phyloP scores from a whole-genome alignment of 2,329 filamentous ascomycete genomes.

The Xylariaceae sp. region DNA sequence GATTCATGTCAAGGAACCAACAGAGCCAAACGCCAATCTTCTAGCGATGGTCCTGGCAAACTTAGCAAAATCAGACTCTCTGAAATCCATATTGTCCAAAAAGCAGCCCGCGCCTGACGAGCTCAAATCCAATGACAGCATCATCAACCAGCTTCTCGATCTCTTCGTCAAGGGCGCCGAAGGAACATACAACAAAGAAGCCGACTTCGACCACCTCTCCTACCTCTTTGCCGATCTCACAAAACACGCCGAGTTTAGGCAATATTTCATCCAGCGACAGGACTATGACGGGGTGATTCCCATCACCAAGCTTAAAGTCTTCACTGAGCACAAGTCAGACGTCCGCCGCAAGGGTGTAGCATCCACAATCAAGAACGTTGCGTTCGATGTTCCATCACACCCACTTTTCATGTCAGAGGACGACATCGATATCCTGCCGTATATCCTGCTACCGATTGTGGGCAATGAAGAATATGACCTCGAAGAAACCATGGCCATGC shows the following conservation, averaged over 20 bases:
- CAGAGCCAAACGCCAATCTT: conserved; percentile 80
- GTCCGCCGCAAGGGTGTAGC: conserved; percentile 92
- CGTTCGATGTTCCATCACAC: conserved; percentile 78
- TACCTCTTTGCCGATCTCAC: conserved; percentile 93
- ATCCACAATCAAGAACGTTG: conserved; percentile 88
- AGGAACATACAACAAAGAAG: conserved; percentile 77
- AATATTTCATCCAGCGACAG: conserved; percentile 72
- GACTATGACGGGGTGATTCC: conserved; percentile 82
- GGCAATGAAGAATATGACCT: conserved; percentile 85
- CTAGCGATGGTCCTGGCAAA: conserved; percentile 93
- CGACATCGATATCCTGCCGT: conserved; percentile 79
- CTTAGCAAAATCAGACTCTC: conserved; percentile 72
- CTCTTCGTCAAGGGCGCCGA: conserved; percentile 92
- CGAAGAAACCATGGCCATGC: conserved; percentile 82
- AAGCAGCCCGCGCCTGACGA: conserved; percentile 66
- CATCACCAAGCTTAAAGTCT: conserved; percentile 87
- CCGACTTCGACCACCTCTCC: conserved; percentile 87
- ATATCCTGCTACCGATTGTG: conserved; percentile 82
- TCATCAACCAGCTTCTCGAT: conserved; percentile 89
- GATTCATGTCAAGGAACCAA: conserved; percentile 51
- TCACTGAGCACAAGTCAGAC: conserved; percentile 83
- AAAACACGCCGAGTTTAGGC: conserved; percentile 71
- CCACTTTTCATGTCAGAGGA: conserved; percentile 66
- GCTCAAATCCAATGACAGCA: conserved; percentile 69
- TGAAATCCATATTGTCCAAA: conserved; percentile 66